These are phyloP conservation scores for Solanum appendiculatum DNA, from an alignment of 257 asterid genomes.

Conservation along the genomic window DNA sequence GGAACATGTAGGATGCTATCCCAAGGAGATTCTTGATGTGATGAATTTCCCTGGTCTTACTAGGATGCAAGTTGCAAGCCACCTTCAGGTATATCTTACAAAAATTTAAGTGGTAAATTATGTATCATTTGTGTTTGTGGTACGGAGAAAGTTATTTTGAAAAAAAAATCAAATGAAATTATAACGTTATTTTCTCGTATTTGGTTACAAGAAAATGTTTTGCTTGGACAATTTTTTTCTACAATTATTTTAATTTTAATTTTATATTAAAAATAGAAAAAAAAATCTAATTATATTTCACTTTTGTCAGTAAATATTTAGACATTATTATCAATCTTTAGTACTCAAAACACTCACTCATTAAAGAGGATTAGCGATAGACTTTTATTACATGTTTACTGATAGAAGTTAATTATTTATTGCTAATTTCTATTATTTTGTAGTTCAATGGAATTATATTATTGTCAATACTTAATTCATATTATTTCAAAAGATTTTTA, in stretches of 20 bases:
- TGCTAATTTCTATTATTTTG: background rate
- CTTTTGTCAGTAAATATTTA: background rate
- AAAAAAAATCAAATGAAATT: background rate
- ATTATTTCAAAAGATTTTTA: background rate
- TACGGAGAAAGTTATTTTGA: background rate
- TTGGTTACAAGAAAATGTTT: background rate
- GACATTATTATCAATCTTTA: background rate
- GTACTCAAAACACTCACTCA: background rate
- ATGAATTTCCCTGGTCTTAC: constrained; percentile 23
- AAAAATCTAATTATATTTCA: background rate
- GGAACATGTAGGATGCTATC: too few relatives aligned
- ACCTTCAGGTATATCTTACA: constrained; percentile 12
- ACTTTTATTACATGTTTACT: background rate
- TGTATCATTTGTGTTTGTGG: background rate
- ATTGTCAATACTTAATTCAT: background rate
- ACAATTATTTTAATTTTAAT: background rate
- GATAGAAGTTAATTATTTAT: background rate
- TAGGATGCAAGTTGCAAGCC: constrained; percentile 28
- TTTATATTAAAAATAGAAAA: background rate
- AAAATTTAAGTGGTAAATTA: background rate
- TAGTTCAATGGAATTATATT: background rate
- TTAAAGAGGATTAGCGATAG: background rate
- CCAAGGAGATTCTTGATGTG: background rate
- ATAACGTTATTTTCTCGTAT: background rate
- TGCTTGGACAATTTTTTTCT: background rate